Conservation (phyloP, 352 stramenopile genomes). For the Phytophthora constricta region DNA sequence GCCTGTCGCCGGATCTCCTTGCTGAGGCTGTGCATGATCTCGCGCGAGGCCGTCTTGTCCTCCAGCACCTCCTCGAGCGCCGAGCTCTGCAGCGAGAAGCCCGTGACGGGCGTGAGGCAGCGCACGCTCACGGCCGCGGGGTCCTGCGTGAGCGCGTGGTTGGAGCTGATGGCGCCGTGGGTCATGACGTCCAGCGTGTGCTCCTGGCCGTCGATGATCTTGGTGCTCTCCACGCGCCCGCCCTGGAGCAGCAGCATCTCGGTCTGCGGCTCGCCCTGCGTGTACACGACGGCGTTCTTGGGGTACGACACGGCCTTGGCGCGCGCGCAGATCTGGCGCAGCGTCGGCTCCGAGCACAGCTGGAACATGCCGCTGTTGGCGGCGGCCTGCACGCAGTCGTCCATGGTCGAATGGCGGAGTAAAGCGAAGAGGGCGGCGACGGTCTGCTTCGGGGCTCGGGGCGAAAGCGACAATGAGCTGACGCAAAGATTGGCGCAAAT, state of each 20-base stretch:
- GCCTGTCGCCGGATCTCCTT: slow-evolving; percentile 91
- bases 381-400: slow-evolving; percentile 75
- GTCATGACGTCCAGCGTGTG: slow-evolving; percentile 66
- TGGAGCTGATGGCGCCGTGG: slow-evolving; percentile 73
- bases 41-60: slow-evolving; percentile 74
- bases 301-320: slow-evolving; percentile 67
- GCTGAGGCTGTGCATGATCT: slow-evolving; percentile 88
- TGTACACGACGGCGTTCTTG: slow-evolving; percentile 82
- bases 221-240: slow-evolving; percentile 74
- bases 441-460: slow-evolving; percentile 25
- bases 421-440: slow-evolving; percentile 10
- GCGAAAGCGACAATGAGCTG: slow-evolving; percentile 38
- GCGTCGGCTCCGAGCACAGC: slow-evolving; percentile 81
- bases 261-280: slow-evolving; percentile 80
- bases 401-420: slow-evolving; percentile 34
- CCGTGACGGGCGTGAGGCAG: slow-evolving; percentile 82
- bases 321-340: slow-evolving; percentile 78
- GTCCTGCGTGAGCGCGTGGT: slow-evolving; percentile 85
- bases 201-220: slow-evolving; percentile 86
- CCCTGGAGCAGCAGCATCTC: slow-evolving; percentile 80
- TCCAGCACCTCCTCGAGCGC: slow-evolving; percentile 79
- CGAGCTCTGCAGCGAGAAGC: slow-evolving; percentile 74
- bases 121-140: slow-evolving; percentile 77
- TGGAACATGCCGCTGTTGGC: slow-evolving; percentile 79
- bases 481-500: slow-evolving; percentile 10